Percentiles rank a stretch among this genome's conserved stretches.
Evolutionary conservation across 768 basidiomycete genomes (phyloP).

Genomic region (Mycena rebaudengoi): DNA sequence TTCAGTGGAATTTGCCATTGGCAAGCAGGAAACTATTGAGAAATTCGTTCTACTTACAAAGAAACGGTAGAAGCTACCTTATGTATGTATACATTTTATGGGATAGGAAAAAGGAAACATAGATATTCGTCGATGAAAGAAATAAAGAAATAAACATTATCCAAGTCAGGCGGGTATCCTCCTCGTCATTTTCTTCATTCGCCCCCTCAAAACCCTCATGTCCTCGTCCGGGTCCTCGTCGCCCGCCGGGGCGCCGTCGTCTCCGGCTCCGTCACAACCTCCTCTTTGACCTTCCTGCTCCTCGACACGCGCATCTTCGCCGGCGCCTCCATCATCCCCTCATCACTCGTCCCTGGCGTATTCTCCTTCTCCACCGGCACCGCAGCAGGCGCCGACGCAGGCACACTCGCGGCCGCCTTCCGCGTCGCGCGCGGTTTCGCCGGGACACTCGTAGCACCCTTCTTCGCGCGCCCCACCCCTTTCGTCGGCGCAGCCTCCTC

Average conservation of each 20-base stretch:
- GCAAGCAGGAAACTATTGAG: too few relatives aligned
- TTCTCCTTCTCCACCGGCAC: slow-evolving; percentile 52
- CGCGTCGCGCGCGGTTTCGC: slow-evolving; percentile 31
- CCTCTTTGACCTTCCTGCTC: slow-evolving; percentile 38
- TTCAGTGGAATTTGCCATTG: too few relatives aligned
- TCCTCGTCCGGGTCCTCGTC: slow-evolving; percentile 44
- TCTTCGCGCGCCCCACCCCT: slow-evolving; percentile 19
- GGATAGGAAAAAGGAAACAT: too few relatives aligned
- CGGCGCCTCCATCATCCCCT: slow-evolving; percentile 24
- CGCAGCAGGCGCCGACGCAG: slow-evolving; percentile 31
- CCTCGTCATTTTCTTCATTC: too few relatives aligned
- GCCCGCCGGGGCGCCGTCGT: slow-evolving; percentile 37
- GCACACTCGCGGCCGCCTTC: slow-evolving; percentile 6
- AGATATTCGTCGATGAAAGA: too few relatives aligned
- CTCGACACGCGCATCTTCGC: slow-evolving; percentile 48
- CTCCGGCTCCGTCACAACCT: slow-evolving; percentile 27
- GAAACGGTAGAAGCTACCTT: too few relatives aligned
- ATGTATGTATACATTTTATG: too few relatives aligned
- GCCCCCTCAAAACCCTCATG: too few relatives aligned
- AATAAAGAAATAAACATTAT: too few relatives aligned
- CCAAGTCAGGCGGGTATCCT: too few relatives aligned
- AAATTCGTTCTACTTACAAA: too few relatives aligned
- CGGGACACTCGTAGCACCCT: slow-evolving; percentile 23
- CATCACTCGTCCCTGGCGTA: slow-evolving; percentile 43
- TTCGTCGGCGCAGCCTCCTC: slow-evolving; percentile 4